These are phyloP conservation scores for Zymoseptoria ardabiliae DNA, from an alignment of 2,329 filamentous ascomycete genomes.

Conservation along the genomic window DNA sequence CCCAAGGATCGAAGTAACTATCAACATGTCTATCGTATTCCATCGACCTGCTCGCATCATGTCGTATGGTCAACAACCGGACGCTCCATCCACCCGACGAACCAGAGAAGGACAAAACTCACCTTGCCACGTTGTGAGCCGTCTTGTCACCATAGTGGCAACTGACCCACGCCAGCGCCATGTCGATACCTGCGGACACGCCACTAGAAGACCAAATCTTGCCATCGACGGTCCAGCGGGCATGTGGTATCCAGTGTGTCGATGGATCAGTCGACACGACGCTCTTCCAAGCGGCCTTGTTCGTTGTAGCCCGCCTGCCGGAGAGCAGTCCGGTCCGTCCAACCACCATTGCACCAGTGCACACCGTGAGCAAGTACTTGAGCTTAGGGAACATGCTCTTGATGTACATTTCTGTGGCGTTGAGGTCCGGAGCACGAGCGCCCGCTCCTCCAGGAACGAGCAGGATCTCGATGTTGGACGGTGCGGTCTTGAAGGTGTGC, in stretches of 20 bases:
- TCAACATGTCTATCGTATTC: slow-evolving; percentile 54
- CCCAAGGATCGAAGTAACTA: slow-evolving; percentile 49
- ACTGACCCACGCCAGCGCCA: slow-evolving; percentile 51
- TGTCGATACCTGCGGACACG: slow-evolving; percentile 56
- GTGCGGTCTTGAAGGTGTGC: slow-evolving; percentile 48
- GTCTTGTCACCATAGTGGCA: slow-evolving; percentile 47
- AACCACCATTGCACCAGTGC: slow-evolving; percentile 55
- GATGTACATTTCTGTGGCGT: slow-evolving; percentile 21
- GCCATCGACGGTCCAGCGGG: slow-evolving; percentile 58
- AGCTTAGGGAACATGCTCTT: slow-evolving; percentile 40
- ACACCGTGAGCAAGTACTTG: slow-evolving; percentile 56
- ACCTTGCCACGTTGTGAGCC: slow-evolving; percentile 43
- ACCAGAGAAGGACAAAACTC: neutral
- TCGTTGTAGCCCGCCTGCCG: slow-evolving; percentile 56
- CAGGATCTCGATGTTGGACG: slow-evolving; percentile 51
- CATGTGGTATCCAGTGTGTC: slow-evolving; percentile 54
- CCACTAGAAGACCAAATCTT: slow-evolving; percentile 62
- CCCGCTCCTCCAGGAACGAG: slow-evolving; percentile 60
- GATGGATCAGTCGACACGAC: slow-evolving; percentile 43
- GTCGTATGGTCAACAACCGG: no score
- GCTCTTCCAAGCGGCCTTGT: slow-evolving; percentile 51
- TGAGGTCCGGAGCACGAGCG: slow-evolving; percentile 35
- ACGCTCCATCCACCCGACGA: no score
- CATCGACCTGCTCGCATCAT: slow-evolving; percentile 27
- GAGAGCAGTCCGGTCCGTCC: slow-evolving; percentile 55